Percentiles rank a stretch among this genome's conserved stretches.
Conservation (phyloP, 148 eudicot genomes). For the Rhododendron williamsianum region DNA sequence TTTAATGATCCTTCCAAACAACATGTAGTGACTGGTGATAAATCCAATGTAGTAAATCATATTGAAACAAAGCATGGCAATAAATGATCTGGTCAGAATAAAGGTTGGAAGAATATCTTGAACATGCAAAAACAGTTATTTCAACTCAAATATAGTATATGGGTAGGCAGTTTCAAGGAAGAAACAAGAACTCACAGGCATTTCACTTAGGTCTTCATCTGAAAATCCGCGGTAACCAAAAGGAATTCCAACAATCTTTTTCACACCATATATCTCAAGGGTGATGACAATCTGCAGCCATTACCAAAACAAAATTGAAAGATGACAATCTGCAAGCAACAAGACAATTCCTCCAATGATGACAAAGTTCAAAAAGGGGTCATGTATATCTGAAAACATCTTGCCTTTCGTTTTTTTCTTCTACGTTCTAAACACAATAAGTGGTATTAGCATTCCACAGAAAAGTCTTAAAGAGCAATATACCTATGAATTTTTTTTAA, state of each 20-base stretch:
- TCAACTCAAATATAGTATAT: not conserved
- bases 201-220: constrained; percentile 56
- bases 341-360: not conserved
- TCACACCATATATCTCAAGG: constrained; percentile 96
- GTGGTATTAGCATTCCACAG: not conserved
- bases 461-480: not conserved
- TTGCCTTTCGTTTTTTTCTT: not conserved
- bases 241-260: constrained; percentile 87
- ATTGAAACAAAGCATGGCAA: not conserved
- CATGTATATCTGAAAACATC: not conserved
- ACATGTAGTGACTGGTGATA: not conserved
- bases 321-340: not conserved
- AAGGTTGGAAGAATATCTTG: not conserved
- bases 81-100: not conserved
- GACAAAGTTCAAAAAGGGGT: not conserved
- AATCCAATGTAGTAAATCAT: not conserved
- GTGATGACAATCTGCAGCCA: constrained; percentile 87
- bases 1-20: not conserved
- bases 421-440: not conserved
- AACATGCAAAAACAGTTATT: not conserved
- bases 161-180: not conserved
- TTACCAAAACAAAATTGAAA: constrained; percentile 8
- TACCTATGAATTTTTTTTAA: not conserved
- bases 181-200: constrained; percentile 58
- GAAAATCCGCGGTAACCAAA: constrained; percentile 96